These are phyloP conservation scores for Diaporthe sp. DNA, from an alignment of 2,329 filamentous ascomycete genomes.

Conservation along the genomic window DNA sequence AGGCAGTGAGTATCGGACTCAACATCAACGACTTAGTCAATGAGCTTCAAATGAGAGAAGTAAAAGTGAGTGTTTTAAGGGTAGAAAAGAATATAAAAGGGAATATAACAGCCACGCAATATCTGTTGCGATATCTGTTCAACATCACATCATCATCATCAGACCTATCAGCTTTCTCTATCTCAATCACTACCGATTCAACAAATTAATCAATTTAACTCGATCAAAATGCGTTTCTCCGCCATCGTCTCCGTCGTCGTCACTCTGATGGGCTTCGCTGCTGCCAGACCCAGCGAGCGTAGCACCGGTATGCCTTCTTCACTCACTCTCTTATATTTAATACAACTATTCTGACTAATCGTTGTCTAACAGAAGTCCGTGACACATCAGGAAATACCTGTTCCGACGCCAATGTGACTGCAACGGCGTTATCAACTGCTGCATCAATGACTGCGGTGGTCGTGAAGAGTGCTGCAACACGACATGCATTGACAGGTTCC, in stretches of 20 bases:
- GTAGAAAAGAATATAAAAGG: constrained; percentile 5
- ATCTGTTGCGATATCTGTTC: background rate
- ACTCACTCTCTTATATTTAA: background rate
- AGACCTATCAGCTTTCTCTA: background rate
- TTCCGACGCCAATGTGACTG: constrained; percentile 12
- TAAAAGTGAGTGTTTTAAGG: too few species aligned
- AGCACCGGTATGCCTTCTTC: background rate
- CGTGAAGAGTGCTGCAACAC: constrained; percentile 18
- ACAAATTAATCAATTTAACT: background rate
- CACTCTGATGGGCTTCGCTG: constrained; percentile 1
- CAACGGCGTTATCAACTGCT: background rate
- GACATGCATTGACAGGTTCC: constrained; percentile 7
- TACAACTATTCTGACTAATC: background rate
- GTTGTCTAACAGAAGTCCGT: background rate
- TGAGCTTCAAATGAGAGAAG: background rate
- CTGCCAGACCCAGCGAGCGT: constrained; percentile 4
- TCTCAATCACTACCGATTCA: too few species aligned
- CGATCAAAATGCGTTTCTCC: constrained; percentile 2
- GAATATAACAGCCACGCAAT: background rate
- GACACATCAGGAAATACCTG: background rate
- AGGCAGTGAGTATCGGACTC: background rate
- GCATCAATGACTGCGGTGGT: constrained; percentile 15
- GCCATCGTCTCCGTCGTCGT: constrained; percentile 10
- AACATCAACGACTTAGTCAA: background rate
- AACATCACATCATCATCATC: constrained; percentile 1